These are phyloP conservation scores for Hemisphaericaspora xylofermentans DNA, from an alignment of 1,139 yeast genomes.

Conservation along the genomic window DNA sequence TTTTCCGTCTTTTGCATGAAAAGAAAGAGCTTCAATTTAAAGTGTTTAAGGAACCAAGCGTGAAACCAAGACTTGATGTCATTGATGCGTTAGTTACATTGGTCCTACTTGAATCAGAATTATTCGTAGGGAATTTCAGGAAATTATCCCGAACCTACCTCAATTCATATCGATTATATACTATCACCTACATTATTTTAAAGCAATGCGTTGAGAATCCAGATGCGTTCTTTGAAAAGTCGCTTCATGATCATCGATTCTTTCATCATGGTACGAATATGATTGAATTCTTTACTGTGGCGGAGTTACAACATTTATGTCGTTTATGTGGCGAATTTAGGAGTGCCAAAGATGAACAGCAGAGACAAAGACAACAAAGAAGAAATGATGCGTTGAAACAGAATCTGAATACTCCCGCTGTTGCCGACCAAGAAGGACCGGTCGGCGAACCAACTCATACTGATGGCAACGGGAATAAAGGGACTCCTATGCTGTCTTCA, in stretches of 20 bases:
- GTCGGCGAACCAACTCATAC: background rate
- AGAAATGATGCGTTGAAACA: background rate
- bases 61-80: slow-evolving; percentile 31
- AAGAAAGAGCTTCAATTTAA: slow-evolving; percentile 34
- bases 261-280: slow-evolving; percentile 42
- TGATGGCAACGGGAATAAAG: background rate
- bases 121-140: slow-evolving; percentile 46
- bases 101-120: slow-evolving; percentile 41
- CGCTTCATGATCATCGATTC: slow-evolving; percentile 28
- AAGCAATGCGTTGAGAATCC: slow-evolving; percentile 47
- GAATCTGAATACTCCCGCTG: background rate
- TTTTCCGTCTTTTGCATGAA: slow-evolving; percentile 42
- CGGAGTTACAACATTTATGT: slow-evolving; percentile 38
- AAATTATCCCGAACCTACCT: slow-evolving; percentile 39
- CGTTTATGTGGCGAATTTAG: slow-evolving; percentile 43
- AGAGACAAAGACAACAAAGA: slow-evolving; percentile 17
- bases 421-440: background rate
- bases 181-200: slow-evolving; percentile 43
- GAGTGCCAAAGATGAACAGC: slow-evolving; percentile 37
- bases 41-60: slow-evolving; percentile 21
- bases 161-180: slow-evolving; percentile 43
- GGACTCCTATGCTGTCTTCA: background rate
- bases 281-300: slow-evolving; percentile 38
- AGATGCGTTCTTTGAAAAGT: slow-evolving; percentile 35
- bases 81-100: slow-evolving; percentile 36